Evolutionary conservation across 768 basidiomycete genomes (phyloP).

Genomic region (Lepiota brunneoincarnata): DNA sequence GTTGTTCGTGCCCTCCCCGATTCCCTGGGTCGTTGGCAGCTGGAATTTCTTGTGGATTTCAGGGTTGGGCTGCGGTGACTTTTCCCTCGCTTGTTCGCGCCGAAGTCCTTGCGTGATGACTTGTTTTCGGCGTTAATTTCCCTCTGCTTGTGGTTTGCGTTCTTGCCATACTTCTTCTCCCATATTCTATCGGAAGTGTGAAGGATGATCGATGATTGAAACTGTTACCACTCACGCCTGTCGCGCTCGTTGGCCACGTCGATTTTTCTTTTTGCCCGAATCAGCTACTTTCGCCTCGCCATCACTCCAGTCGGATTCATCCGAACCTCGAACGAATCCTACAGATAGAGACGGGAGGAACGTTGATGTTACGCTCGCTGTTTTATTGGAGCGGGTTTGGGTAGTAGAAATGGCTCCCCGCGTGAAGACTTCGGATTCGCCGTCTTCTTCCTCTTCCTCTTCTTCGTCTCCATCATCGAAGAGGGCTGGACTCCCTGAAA

Average conservation of each 20-base stretch:
- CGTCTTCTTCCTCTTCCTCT: constrained; percentile 13
- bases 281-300: constrained; percentile 54
- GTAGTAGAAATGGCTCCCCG: constrained; percentile 5
- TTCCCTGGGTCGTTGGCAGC: neutral
- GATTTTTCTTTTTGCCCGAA: constrained; percentile 64
- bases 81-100: neutral
- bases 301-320: constrained; percentile 76
- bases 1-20: constrained; percentile 3
- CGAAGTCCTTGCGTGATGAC: neutral
- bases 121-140: constrained; percentile 6
- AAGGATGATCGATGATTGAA: neutral
- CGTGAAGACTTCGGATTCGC: constrained; percentile 19
- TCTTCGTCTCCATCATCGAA: constrained; percentile 15
- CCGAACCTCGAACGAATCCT: constrained; percentile 78
- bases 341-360: constrained; percentile 90
- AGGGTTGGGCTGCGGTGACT: neutral
- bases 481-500: constrained; percentile 27
- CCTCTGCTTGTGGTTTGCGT: constrained; percentile 87
- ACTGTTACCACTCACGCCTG: constrained; percentile 68
- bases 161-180: constrained; percentile 94
- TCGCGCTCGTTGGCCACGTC: constrained; percentile 92
- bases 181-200: constrained; percentile 66
- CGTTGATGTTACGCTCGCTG: constrained; percentile 23
- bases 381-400: neutral
- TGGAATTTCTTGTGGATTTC: neutral